Conservation (phyloP, 495 filamentous ascomycete species). For the Talaromyces trachyspermus region DNA sequence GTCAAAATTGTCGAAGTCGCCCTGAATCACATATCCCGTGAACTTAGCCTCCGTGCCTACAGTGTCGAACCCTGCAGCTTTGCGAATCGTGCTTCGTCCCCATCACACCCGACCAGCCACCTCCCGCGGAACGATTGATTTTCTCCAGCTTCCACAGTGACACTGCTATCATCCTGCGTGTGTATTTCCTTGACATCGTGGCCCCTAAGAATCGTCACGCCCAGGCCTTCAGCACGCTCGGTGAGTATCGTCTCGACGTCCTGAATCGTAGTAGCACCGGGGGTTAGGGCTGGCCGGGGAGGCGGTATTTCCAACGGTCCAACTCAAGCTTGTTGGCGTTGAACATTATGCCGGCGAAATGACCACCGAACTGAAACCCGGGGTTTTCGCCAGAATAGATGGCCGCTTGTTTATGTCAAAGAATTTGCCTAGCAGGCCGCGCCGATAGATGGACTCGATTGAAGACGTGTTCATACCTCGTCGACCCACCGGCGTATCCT, state of each 20-base stretch:
- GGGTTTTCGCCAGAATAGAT: background rate
- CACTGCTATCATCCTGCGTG: conserved; percentile 4
- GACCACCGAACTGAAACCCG: conserved; percentile 18
- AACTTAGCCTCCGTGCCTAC: conserved; percentile 16
- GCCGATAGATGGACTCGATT: conserved; percentile 24
- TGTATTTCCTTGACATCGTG: conserved; percentile 7
- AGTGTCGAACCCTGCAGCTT: conserved; percentile 14
- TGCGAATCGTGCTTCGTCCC: conserved; percentile 17
- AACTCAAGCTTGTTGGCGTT: conserved; percentile 20
- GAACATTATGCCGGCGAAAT: conserved; percentile 23
- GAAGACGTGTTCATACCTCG: conserved; percentile 23
- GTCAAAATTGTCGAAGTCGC: conserved; percentile 14
- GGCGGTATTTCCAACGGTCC: conserved; percentile 17
- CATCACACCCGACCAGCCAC: conserved; percentile 20
- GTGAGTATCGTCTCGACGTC: conserved; percentile 14
- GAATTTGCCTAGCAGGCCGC: conserved; percentile 21
- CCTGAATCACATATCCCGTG: conserved; percentile 13
- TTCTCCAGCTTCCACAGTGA: conserved; percentile 4
- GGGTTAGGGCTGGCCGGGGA: conserved; percentile 13
- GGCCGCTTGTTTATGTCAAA: conserved; percentile 2
- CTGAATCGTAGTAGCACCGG: conserved; percentile 7
- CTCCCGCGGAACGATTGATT: conserved; percentile 6
- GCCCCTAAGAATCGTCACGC: conserved; percentile 20
- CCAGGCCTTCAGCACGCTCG: conserved; percentile 17
- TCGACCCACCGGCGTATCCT: conserved; percentile 13